phyloP scores from a whole-genome alignment of 2,329 filamentous ascomycete genomes.

The Aspergillus arachidicola region DNA sequence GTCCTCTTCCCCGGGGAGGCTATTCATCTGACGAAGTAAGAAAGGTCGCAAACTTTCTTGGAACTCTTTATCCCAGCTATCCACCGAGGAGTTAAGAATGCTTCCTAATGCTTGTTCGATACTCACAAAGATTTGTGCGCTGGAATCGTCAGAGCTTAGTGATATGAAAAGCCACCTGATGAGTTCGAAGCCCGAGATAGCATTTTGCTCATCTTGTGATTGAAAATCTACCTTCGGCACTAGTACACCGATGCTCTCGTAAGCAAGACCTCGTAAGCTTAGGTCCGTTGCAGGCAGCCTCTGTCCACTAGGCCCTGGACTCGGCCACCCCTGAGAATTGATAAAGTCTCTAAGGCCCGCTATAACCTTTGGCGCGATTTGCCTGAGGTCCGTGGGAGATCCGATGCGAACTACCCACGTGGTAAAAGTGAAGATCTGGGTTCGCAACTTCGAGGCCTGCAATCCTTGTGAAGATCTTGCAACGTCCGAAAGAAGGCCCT shows the following conservation, averaged over 20 bases:
- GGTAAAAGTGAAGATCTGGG: constrained; percentile 81
- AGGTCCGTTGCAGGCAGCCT: constrained; percentile 63
- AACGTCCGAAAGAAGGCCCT: constrained; percentile 58
- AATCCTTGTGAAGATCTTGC: constrained; percentile 59
- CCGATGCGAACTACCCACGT: constrained; percentile 83
- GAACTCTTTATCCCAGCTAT: constrained; percentile 46
- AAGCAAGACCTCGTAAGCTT: constrained; percentile 75
- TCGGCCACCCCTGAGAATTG: constrained; percentile 80
- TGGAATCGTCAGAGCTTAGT: constrained; percentile 74
- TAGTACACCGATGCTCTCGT: constrained; percentile 86
- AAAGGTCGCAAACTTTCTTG: constrained; percentile 55
- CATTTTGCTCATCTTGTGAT: constrained; percentile 30
- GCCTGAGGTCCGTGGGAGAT: constrained; percentile 59
- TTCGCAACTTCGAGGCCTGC: constrained; percentile 77
- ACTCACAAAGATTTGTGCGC: constrained; percentile 75
- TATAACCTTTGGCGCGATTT: constrained; percentile 70
- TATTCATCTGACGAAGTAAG: constrained; percentile 69
- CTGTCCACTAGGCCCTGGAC: constrained; percentile 54
- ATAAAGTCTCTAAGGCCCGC: constrained; percentile 72
- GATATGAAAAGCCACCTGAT: constrained; percentile 82
- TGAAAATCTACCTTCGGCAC: constrained; percentile 53
- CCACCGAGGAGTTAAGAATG: constrained; percentile 63
- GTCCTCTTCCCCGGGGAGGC: constrained; percentile 45
- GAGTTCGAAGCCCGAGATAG: constrained; percentile 53
- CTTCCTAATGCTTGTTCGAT: constrained; percentile 88